Conservation (phyloP, 805 yeast genomes). For the Yarrowia phangngaensis region DNA sequence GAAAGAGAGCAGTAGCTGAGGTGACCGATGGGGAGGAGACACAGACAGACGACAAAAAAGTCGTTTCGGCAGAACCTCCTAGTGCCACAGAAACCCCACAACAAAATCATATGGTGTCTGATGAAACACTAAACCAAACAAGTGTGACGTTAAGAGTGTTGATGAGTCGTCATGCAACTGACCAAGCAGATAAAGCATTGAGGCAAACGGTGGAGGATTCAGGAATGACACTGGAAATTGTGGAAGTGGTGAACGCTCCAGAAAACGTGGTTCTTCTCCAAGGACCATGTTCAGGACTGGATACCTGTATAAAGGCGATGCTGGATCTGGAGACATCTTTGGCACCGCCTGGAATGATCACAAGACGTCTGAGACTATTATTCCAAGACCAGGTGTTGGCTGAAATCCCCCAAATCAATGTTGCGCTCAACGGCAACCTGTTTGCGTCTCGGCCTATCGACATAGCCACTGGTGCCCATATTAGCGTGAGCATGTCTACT, state of each 20-base stretch:
- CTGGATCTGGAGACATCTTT: conserved; percentile 12
- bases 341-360: conserved; percentile 22
- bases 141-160: conserved; percentile 3
- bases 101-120: conserved; percentile 1
- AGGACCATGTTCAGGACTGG: conserved; percentile 10
- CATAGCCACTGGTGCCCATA: conserved; percentile 8
- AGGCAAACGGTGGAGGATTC: conserved; percentile 14
- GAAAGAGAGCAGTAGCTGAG: conserved; percentile 10
- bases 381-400: conserved; percentile 8
- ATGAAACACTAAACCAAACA: conserved; percentile 5
- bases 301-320: conserved; percentile 7
- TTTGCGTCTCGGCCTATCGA: conserved; percentile 23
- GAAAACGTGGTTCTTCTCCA: conserved; percentile 15
- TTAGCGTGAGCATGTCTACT: conserved; percentile 17
- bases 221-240: conserved; percentile 15
- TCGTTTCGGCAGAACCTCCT: background rate
- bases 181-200: conserved; percentile 6
- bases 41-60: background rate
- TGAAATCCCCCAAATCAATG: conserved; percentile 3
- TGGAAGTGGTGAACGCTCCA: conserved; percentile 17
- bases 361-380: conserved; percentile 2
- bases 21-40: conserved; percentile 2
- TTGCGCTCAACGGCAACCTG: background rate
- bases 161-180: conserved; percentile 17
- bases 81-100: background rate